These are phyloP conservation scores for Candolleomyces efflorescens DNA, from an alignment of 768 basidiomycete genomes.

Conservation along the genomic window DNA sequence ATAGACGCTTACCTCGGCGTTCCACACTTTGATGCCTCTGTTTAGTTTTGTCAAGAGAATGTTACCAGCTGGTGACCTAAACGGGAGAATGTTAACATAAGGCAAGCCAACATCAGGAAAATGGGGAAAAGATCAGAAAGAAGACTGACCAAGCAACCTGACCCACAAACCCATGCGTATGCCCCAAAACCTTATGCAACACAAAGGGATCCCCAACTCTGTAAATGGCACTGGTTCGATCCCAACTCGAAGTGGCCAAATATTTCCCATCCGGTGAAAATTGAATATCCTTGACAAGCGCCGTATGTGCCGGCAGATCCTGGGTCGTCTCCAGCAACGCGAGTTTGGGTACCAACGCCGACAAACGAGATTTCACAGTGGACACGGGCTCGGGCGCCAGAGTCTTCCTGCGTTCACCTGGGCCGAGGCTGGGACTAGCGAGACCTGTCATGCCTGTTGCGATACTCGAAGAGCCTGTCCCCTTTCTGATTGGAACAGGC, in stretches of 20 bases:
- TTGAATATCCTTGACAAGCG: constrained; percentile 67
- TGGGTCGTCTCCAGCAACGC: constrained; percentile 50
- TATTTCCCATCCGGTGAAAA: constrained; percentile 76
- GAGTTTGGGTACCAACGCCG: constrained; percentile 52
- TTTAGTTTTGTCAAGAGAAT: constrained; percentile 60
- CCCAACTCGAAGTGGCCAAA: constrained; percentile 76
- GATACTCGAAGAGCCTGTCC: constrained; percentile 9
- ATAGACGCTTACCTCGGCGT: too few species aligned
- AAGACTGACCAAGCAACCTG: constrained; percentile 65
- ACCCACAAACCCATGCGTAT: constrained; percentile 67
- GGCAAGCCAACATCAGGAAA: background rate
- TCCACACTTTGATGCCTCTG: constrained; percentile 17
- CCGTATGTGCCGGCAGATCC: constrained; percentile 60
- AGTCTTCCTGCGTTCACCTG: background rate
- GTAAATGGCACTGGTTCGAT: constrained; percentile 65
- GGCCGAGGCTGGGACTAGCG: background rate
- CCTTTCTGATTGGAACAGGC: background rate
- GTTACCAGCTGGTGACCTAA: constrained; percentile 62
- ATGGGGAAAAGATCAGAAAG: too few species aligned
- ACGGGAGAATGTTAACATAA: background rate
- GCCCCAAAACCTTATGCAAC: constrained; percentile 61
- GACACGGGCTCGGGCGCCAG: constrained; percentile 2
- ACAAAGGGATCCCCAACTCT: constrained; percentile 55
- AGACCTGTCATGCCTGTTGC: background rate
- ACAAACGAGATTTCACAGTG: constrained; percentile 41